phyloP scores from a whole-genome alignment of 192 early-diverging fungal genomes.

The Dimargaris cristalligena region DNA sequence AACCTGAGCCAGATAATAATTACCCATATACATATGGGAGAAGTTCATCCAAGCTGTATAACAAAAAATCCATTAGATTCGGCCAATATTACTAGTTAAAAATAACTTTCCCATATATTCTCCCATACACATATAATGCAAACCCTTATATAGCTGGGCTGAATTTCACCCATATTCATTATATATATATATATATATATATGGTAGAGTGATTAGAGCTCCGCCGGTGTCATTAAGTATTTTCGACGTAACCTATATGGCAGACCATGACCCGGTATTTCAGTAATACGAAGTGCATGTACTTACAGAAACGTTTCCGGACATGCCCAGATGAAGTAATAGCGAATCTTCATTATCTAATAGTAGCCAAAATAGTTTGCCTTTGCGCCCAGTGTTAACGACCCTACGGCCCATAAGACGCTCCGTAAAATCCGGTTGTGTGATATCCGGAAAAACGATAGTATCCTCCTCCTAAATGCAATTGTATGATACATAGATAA shows the following conservation, averaged over 20 bases:
- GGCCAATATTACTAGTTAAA: too few species aligned
- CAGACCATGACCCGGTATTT: slow-evolving; percentile 5
- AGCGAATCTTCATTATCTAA: slow-evolving; percentile 16
- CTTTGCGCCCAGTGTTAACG: slow-evolving; percentile 43
- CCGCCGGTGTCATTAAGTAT: too few species aligned
- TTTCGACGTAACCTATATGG: too few species aligned
- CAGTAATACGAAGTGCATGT: background rate
- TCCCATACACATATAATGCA: too few species aligned
- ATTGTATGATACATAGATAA: too few species aligned
- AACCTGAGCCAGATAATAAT: slow-evolving; percentile 8
- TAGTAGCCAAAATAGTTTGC: slow-evolving; percentile 51
- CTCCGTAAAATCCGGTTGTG: slow-evolving; percentile 17
- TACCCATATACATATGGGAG: background rate
- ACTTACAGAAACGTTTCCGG: slow-evolving; percentile 31
- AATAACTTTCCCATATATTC: too few species aligned
- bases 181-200: too few species aligned
- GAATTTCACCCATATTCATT: too few species aligned
- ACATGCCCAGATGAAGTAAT: slow-evolving; percentile 63
- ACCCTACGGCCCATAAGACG: slow-evolving; percentile 30
- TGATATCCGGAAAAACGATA: slow-evolving; percentile 27
- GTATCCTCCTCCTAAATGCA: slow-evolving; percentile 24
- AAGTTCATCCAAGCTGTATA: too few species aligned
- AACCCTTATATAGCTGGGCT: too few species aligned
- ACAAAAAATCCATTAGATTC: too few species aligned
- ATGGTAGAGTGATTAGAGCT: too few species aligned